Conservation (phyloP, 2,329 filamentous ascomycete species). For the Stagonosporopsis rhizophila region DNA sequence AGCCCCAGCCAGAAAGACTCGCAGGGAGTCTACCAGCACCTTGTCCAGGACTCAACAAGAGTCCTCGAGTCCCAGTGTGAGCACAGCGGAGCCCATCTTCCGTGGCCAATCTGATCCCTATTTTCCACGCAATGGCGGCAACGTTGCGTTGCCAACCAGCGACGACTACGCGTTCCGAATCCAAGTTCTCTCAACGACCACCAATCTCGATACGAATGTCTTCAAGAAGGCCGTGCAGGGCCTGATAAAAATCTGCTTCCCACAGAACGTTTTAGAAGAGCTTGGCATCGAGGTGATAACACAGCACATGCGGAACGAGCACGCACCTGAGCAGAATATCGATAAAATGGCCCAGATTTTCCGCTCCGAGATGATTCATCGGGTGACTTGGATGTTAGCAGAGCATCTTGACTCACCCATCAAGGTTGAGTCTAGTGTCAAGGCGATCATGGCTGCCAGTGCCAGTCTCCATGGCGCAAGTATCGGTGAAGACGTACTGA, state of each 20-base stretch:
- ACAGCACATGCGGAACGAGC: slow-evolving; percentile 31
- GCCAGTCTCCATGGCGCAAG: too few relatives aligned
- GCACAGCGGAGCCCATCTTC: slow-evolving; percentile 1
- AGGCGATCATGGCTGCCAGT: too few relatives aligned
- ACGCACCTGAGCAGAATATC: slow-evolving; percentile 25
- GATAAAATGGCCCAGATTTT: slow-evolving; percentile 24
- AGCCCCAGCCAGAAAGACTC: slow-evolving; percentile 4
- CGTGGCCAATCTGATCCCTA: slow-evolving; percentile 7
- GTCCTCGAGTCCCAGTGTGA: not conserved
- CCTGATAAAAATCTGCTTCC: slow-evolving; percentile 38
- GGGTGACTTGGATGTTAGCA: slow-evolving; percentile 2
- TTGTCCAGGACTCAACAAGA: not conserved
- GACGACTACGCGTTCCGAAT: slow-evolving; percentile 35
- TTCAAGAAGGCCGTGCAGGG: slow-evolving; percentile 36
- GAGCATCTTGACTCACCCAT: too few relatives aligned
- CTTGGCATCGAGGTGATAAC: slow-evolving; percentile 28
- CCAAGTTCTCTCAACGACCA: slow-evolving; percentile 29
- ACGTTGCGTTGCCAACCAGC: slow-evolving; percentile 13
- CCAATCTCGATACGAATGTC: slow-evolving; percentile 22
- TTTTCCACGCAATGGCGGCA: not conserved
- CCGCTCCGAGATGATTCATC: slow-evolving; percentile 28
- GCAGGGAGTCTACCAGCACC: not conserved
- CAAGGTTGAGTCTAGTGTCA: too few relatives aligned
- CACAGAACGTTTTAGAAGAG: slow-evolving; percentile 30
- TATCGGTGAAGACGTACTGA: too few relatives aligned